Base-by-base conservation (phyloP, 2,329 filamentous ascomycete species). In the Fusarium heterosporum region DNA sequence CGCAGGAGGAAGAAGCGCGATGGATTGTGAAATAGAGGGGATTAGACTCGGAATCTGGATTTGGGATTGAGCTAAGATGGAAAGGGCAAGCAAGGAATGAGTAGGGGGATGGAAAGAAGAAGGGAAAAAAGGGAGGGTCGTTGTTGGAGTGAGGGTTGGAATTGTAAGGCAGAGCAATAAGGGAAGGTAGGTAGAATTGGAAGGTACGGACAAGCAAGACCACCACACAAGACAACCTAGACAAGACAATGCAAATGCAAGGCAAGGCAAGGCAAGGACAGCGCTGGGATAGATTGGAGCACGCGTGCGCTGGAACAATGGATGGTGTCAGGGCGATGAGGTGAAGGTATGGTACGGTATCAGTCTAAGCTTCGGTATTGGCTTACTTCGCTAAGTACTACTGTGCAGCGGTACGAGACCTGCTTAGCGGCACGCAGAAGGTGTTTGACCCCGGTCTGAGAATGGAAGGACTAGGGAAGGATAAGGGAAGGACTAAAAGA, bases 281-380 rank as follows among this genome's bases (percentile, higher is more conserved):
- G 56, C 47, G 26, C 30, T 14, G 34, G 13, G 39, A 55, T 48
- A 67, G 58, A 41, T 49, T 52, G 55, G 55, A 65, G 69, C 65
- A 71, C 61, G 65, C 68, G 66, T 58, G 67, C 47, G 64, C 67
- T 61, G 69, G 62, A 63, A 71, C 54, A 64, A 71, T 71, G 67
- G 60, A 70, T 68, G 71, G 68, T 66, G 61, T 66, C 68, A 66
- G 65, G 58, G 56, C 61, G 43, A 64, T 66, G 67, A 67, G 39
- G 60, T 61, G 64, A 65, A 66, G 58, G 60, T 54, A 61, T 64
- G 60, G 59, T 60, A 65, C 63, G 59, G 60, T 54, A 61, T 65
- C 62, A 58, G 57, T 36, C 59, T 36, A 51, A 60, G 61, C 59
- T 69, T 72, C 68, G 68, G 67, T 69, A 36, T 71, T 50, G 48